phyloP scores from a whole-genome alignment of 352 stramenopile species.

The Phytopythium sindhum region DNA sequence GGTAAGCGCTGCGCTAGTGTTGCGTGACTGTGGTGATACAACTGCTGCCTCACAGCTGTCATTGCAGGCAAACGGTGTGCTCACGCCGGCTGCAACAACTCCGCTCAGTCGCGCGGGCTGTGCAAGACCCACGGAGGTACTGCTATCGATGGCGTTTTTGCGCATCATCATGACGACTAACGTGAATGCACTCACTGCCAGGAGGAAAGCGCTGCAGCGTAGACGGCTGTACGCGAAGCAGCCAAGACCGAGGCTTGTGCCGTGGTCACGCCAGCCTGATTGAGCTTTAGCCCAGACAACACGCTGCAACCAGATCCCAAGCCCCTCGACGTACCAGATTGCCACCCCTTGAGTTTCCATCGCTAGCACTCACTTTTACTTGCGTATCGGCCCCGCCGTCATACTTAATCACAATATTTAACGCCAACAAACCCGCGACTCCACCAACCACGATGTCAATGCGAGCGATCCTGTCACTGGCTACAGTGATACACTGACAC shows the following conservation, averaged over 20 bases:
- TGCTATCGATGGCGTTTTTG: constrained; percentile 9
- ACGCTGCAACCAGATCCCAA: neutral
- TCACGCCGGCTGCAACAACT: constrained; percentile 66
- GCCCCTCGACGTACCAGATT: neutral
- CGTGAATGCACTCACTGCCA: constrained; percentile 11
- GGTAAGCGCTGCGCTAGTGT: constrained; percentile 16
- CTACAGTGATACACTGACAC: too few species aligned
- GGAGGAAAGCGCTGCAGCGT: constrained; percentile 63
- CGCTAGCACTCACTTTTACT: neutral
- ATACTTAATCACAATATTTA: neutral
- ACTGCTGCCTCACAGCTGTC: neutral
- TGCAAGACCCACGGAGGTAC: constrained; percentile 88
- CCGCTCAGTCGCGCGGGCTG: constrained; percentile 71
- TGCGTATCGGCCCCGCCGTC: neutral
- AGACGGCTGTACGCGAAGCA: constrained; percentile 64
- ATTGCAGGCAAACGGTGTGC: constrained; percentile 62
- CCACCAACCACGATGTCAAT: too few species aligned
- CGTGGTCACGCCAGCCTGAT: constrained; percentile 36
- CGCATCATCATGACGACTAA: too few species aligned
- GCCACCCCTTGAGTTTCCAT: neutral
- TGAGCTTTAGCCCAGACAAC: neutral
- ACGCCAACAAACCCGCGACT: neutral
- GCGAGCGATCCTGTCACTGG: too few species aligned
- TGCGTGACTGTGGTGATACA: neutral
- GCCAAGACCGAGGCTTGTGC: constrained; percentile 66